Evolutionary conservation across 495 filamentous ascomycete genomes (phyloP).

Genomic region (Aspergillus avenaceus): DNA sequence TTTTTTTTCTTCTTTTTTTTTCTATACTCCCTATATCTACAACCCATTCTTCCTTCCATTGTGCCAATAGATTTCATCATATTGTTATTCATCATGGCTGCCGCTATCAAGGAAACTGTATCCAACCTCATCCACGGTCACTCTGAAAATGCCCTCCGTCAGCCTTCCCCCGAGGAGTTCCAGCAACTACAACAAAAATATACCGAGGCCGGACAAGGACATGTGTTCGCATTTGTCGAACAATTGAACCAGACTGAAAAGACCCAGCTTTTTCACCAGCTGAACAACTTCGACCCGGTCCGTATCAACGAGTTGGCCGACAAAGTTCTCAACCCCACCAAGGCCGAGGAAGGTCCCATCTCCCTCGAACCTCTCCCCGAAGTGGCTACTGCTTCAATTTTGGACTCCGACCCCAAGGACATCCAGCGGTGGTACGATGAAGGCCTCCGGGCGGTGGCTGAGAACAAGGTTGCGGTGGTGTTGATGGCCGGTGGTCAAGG

Average conservation of each 20-base stretch:
- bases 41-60: constrained; percentile 1
- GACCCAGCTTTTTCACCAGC: constrained; percentile 73
- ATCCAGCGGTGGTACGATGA: constrained; percentile 78
- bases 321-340: constrained; percentile 73
- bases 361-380: constrained; percentile 86
- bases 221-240: constrained; percentile 91
- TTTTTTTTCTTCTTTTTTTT: neutral
- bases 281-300: constrained; percentile 72
- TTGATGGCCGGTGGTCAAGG: constrained; percentile 97
- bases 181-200: constrained; percentile 75
- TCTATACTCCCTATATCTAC: constrained; percentile 2
- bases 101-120: constrained; percentile 46
- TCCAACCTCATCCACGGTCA: constrained; percentile 53
- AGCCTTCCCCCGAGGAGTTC: constrained; percentile 70
- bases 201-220: constrained; percentile 72
- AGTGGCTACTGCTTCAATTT: constrained; percentile 81
- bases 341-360: constrained; percentile 42
- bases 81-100: constrained; percentile 36
- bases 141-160: constrained; percentile 46
- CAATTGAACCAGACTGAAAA: constrained; percentile 69
- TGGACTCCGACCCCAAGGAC: constrained; percentile 79
- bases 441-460: constrained; percentile 80
- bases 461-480: constrained; percentile 91
- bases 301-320: constrained; percentile 81
- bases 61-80: neutral